Conservation (phyloP, 1,284 basidiomycete genomes). For the Microbotryomycetes sp. region DNA sequence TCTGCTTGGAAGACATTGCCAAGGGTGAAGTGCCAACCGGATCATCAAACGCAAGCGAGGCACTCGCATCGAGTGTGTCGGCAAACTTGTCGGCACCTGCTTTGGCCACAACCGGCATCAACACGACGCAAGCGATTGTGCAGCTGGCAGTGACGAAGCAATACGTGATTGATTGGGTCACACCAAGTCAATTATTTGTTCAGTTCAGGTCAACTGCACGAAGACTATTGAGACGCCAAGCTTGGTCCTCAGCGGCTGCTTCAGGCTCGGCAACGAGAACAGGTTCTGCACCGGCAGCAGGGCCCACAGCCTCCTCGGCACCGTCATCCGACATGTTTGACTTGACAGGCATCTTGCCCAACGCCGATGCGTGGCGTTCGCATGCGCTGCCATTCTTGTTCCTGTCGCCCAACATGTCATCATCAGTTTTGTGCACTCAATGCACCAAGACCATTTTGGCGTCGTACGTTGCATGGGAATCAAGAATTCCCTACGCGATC, state of each 20-base stretch:
- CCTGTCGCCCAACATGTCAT: conserved; percentile 53
- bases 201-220: conserved; percentile 4
- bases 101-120: neutral
- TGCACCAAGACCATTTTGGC: conserved; percentile 71
- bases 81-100: neutral
- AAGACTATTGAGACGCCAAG: conserved; percentile 17
- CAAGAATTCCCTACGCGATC: conserved; percentile 60
- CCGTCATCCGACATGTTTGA: conserved; percentile 32
- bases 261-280: conserved; percentile 24
- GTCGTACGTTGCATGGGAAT: conserved; percentile 68
- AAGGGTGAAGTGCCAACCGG: conserved; percentile 13
- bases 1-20: conserved; percentile 42
- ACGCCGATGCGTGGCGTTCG: conserved; percentile 57
- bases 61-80: neutral
- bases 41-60: neutral
- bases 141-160: neutral
- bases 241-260: conserved; percentile 35
- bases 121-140: neutral
- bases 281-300: conserved; percentile 15
- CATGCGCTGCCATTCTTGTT: conserved; percentile 74
- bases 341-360: conserved; percentile 51
- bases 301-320: conserved; percentile 20
- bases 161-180: neutral
- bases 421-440: conserved; percentile 60
- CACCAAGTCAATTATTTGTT: neutral